Evolutionary conservation across 2,329 filamentous ascomycete genomes (phyloP), one percentile per base, ranked within the genome.

Genomic region (Aureobasidium melanogenum): DNA sequence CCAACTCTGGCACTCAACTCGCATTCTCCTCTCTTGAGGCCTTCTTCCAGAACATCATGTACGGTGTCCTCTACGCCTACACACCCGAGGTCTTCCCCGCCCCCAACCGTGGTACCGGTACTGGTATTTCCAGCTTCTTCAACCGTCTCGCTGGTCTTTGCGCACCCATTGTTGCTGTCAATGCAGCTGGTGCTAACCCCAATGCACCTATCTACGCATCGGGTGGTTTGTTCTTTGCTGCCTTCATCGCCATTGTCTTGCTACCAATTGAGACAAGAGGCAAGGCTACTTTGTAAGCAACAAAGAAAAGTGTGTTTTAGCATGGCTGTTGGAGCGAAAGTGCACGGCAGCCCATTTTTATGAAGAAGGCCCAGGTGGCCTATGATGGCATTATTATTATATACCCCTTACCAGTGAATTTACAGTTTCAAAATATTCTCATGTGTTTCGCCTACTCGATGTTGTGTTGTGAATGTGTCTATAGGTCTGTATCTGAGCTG

Each of bases 1-100:
- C 77, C 5, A 79, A 83, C 50, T 77, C 83, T 1, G 72, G 75
- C 41, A 76, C 78, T 63, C 85, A 88, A 74, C 80, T 90, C 41
- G 78, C 79, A 55, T 88, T 88, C 70, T 84, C 82, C 0, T 88
- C 84, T 64, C 77, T 87, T 64, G 84, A 88, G 70, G 84, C 87
- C 12, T 88, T 90, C 70, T 82, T 84, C 65, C 86, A 70, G 73
- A 88, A 88, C 69, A 86, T 88, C 74, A 88, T 88, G 84, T 90
- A 89, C 73, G 87, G 87, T 61, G 86, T 89, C 1, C 75, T 91
- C 1, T 91, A 89, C 70, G 86, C 87, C 8, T 91, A 89, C 70
- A 90, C 88, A 0, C 88, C 88, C 0, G 88, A 91, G 68, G 83
- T 90, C 30, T 90, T 91, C 73, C 87, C 88, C 0, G 85, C 87